Evolutionary conservation across 2,329 filamentous ascomycete genomes (phyloP).

Genomic region (Zopfia rhizophila): DNA sequence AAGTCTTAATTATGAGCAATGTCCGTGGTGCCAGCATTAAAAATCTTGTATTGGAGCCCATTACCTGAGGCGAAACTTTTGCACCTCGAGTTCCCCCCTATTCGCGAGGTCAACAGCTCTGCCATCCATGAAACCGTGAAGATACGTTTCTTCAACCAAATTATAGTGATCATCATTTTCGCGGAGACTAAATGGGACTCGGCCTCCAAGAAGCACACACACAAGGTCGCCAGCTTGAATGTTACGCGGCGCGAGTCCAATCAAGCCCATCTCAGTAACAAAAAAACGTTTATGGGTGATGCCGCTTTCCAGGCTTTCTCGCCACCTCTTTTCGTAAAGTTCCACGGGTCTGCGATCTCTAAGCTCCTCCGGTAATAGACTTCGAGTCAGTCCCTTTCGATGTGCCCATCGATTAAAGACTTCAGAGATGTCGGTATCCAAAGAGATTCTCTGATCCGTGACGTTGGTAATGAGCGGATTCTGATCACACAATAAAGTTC

Average conservation of each 20-base stretch:
- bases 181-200: slow-evolving; percentile 4
- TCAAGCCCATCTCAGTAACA: not conserved
- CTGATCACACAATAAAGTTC: slow-evolving; percentile 5
- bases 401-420: slow-evolving; percentile 6
- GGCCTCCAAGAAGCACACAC: slow-evolving; percentile 3
- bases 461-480: slow-evolving; percentile 7
- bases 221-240: slow-evolving; percentile 4
- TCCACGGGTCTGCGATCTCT: slow-evolving; percentile 3
- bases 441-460: slow-evolving; percentile 4
- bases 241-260: slow-evolving; percentile 4
- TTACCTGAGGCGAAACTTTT: slow-evolving; percentile 4
- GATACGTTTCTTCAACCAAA: slow-evolving; percentile 7
- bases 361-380: slow-evolving; percentile 1
- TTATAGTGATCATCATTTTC: not conserved
- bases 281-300: slow-evolving; percentile 4
- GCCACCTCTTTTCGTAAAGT: not conserved
- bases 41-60: too few relatives aligned
- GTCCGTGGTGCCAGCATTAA: too few relatives aligned
- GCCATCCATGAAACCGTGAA: slow-evolving; percentile 7
- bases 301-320: slow-evolving; percentile 2
- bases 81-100: not conserved
- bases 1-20: too few relatives aligned
- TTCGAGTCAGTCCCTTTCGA: slow-evolving; percentile 1
- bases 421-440: not conserved
- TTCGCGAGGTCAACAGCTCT: not conserved